These are phyloP conservation scores for Amesomyces nigricolor DNA, from an alignment of 2,329 filamentous ascomycete genomes.

Conservation along the genomic window DNA sequence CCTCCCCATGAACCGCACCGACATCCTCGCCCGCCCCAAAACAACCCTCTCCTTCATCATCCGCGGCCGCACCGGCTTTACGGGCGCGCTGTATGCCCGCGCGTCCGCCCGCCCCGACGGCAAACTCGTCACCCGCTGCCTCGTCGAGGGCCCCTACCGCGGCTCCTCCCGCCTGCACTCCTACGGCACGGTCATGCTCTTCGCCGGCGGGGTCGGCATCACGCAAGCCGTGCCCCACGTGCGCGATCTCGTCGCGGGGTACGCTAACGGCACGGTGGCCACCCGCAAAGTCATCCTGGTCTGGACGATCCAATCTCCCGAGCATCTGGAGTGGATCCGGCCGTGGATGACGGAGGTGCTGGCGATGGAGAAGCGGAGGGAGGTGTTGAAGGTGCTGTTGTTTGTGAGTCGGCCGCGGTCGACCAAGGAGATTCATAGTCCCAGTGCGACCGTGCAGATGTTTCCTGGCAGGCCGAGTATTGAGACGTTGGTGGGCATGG, in stretches of 20 bases:
- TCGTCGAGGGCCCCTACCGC: slow-evolving; percentile 73
- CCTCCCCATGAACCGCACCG: slow-evolving; percentile 53
- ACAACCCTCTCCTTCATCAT: slow-evolving; percentile 66
- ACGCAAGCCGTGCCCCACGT: slow-evolving; percentile 74
- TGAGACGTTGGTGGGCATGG: slow-evolving; percentile 63
- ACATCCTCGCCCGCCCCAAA: slow-evolving; percentile 55
- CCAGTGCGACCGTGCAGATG: slow-evolving; percentile 74
- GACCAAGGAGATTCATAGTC: slow-evolving; percentile 76
- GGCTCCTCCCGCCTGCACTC: slow-evolving; percentile 65
- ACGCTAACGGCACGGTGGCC: slow-evolving; percentile 62
- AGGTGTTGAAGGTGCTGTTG: slow-evolving; percentile 69
- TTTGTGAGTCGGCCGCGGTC: slow-evolving; percentile 70
- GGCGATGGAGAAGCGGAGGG: slow-evolving; percentile 66
- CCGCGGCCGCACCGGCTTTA: slow-evolving; percentile 69
- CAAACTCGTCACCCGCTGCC: slow-evolving; percentile 56
- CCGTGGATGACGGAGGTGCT: slow-evolving; percentile 80
- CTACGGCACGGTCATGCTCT: slow-evolving; percentile 72
- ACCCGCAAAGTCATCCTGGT: slow-evolving; percentile 67
- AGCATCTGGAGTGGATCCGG: slow-evolving; percentile 77
- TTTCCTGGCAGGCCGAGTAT: slow-evolving; percentile 75
- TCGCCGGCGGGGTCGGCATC: slow-evolving; percentile 75
- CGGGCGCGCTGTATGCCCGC: slow-evolving; percentile 61
- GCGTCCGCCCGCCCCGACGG: slow-evolving; percentile 57
- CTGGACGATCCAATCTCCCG: slow-evolving; percentile 73
- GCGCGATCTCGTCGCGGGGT: slow-evolving; percentile 64